Evolutionary conservation across 164 flowering plant species (phyloP), one percentile per base, ranked within the genome.

Genomic region (Buxus sempervirens): DNA sequence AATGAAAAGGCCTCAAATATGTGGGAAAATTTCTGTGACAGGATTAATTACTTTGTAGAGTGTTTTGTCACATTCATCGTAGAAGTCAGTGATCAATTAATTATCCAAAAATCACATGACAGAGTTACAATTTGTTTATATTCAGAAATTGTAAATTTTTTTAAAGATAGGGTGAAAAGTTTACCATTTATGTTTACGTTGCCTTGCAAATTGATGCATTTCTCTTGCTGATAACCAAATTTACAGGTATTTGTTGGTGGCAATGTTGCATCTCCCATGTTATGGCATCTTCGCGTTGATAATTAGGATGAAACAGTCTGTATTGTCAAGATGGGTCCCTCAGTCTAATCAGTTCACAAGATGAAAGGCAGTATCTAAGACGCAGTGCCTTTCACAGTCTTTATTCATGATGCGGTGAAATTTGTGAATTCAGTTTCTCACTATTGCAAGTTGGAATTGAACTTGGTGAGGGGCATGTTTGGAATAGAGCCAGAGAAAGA

Each of bases 201-300:
- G 12, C 10, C 51, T 45, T 45, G 12, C 51, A 5, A 4, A 15
- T 23, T n/a, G 26, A 70, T 26, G 4, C 59, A 21, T 42, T 60
- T 15, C 61, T 56, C 23, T 54, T 67, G 23, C 23, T 45, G 61
- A 5, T 23, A 48, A n/a, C n/a, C 21, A 38, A 19, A 67, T 53
- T 77, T 78, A 63, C 82, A 91, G 98, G 98, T 94, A 94, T 80
- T 77, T 83, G 19, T 65, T 77, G 13, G 90, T 94, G 67, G 95
- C 84, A 9, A 18, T 90, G 70, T 60, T 91, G 90, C 98, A 91
- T 70, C 38, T 94, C 56, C 98, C 97, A 45, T 88, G 93, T 81
- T 94, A 86, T 19, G 87, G 82, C 15, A 36, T 83, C 8, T 90
- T 90, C 70, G 79, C 81, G 19, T 70, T 91, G 65, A 54, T 89